phyloP scores from a whole-genome alignment of 257 asterid genomes.

The Solanum clarkiae region DNA sequence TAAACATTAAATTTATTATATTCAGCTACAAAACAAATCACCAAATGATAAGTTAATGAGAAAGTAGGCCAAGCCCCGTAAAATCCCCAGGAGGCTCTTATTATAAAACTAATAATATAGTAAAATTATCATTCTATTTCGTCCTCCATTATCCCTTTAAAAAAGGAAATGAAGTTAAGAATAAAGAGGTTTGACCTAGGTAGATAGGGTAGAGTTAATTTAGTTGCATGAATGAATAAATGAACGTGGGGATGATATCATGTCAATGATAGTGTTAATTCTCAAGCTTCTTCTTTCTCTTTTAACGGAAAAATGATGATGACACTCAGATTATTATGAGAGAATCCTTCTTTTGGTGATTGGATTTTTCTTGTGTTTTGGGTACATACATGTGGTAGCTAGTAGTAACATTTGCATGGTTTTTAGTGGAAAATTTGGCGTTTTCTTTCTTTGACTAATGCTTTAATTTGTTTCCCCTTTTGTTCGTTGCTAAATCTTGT shows the following conservation, averaged over 20 bases:
- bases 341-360: neutral
- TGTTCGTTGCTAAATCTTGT: neutral
- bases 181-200: neutral
- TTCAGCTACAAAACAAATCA: too few relatives aligned
- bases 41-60: too few relatives aligned
- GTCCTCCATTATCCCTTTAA: neutral
- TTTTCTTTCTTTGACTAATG: conserved; percentile 6
- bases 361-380: neutral
- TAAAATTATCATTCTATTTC: too few relatives aligned
- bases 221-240: neutral
- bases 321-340: neutral
- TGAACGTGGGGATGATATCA: neutral
- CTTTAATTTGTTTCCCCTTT: neutral
- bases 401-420: conserved; percentile 12
- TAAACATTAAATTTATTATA: neutral
- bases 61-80: too few relatives aligned
- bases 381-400: neutral
- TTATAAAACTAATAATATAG: too few relatives aligned
- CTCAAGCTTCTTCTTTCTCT: neutral
- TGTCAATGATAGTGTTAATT: neutral
- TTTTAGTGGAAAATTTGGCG: conserved; percentile 31
- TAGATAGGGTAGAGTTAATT: neutral
- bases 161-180: neutral
- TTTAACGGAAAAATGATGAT: neutral
- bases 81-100: too few relatives aligned